Evolutionary conservation across 2,329 filamentous ascomycete species (phyloP).

Genomic region (Hawksworthiomyces lignivorus): DNA sequence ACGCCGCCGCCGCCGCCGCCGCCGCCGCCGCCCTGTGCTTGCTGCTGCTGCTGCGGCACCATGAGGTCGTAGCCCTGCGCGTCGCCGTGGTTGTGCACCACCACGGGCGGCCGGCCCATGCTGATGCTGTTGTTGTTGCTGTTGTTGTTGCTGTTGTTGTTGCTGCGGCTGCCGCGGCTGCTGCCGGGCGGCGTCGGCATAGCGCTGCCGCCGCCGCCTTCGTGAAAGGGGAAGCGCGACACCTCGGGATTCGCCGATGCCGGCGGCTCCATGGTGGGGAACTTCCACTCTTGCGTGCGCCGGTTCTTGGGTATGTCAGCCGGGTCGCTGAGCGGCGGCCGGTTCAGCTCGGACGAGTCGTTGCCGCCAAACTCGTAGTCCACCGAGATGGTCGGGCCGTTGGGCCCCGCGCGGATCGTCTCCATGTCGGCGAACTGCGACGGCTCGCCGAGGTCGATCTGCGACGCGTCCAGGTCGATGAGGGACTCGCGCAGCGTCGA

Average conservation of each 20-base stretch:
- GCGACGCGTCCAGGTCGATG: conserved; percentile 55
- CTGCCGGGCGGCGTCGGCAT: conserved; percentile 7
- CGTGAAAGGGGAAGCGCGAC: conserved; percentile 35
- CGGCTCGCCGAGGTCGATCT: conserved; percentile 40
- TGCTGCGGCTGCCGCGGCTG: conserved; percentile 4
- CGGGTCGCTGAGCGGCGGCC: conserved; percentile 50
- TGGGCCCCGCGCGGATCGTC: conserved; percentile 41
- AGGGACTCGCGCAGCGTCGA: conserved; percentile 52
- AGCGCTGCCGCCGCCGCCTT: conserved; percentile 12
- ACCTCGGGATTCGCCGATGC: conserved; percentile 41
- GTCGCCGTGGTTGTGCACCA: conserved; percentile 39
- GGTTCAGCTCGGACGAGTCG: conserved; percentile 36
- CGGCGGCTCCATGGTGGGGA: conserved; percentile 39
- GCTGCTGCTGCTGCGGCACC: conserved; percentile 14
- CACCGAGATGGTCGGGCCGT: conserved; percentile 35
- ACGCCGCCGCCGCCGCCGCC: background rate
- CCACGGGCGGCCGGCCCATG: conserved; percentile 16
- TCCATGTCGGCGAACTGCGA: conserved; percentile 54
- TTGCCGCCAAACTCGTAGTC: conserved; percentile 43
- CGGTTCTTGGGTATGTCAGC: conserved; percentile 38
- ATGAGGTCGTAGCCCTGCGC: conserved; percentile 29
- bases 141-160: conserved; percentile 4
- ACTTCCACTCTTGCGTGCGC: conserved; percentile 44
- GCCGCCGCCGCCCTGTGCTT: conserved; percentile 10
- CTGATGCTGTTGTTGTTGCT: conserved; percentile 6